Conservation (phyloP, 352 stramenopile species). For the Pythium sp. region DNA sequence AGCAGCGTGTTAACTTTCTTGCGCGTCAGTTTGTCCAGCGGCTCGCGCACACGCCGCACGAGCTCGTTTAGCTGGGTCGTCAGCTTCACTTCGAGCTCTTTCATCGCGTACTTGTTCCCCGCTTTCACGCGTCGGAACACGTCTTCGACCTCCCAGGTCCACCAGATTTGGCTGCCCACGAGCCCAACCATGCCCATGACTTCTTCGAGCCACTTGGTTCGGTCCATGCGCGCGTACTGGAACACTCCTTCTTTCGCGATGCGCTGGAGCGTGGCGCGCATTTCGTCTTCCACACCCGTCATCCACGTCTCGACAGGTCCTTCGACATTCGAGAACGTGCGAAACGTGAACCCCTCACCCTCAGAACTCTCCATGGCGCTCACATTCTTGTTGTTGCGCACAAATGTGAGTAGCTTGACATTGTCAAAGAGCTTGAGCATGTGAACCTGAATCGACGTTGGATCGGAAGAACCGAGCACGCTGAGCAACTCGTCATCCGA, state of each 20-base stretch:
- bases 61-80: slow-evolving; percentile 90
- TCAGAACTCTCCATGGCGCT: slow-evolving; percentile 90
- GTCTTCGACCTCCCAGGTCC: slow-evolving; percentile 94
- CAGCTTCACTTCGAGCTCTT: slow-evolving; percentile 88
- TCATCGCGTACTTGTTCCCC: slow-evolving; percentile 94
- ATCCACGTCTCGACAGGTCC: slow-evolving; percentile 93
- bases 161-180: slow-evolving; percentile 92
- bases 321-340: slow-evolving; percentile 77
- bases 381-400: slow-evolving; percentile 87
- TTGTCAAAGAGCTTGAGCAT: slow-evolving; percentile 97
- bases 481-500: slow-evolving; percentile 92
- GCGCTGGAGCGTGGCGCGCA: slow-evolving; percentile 78
- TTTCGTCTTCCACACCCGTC: slow-evolving; percentile 90
- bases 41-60: slow-evolving; percentile 88
- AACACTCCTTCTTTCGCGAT: slow-evolving; percentile 95
- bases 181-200: slow-evolving; percentile 92
- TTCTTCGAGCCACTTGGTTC: slow-evolving; percentile 86
- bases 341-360: slow-evolving; percentile 87
- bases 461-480: slow-evolving; percentile 90
- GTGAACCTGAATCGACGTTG: slow-evolving; percentile 91
- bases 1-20: slow-evolving; percentile 94
- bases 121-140: slow-evolving; percentile 87
- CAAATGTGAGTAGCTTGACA: slow-evolving; percentile 90
- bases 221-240: slow-evolving; percentile 85
- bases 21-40: slow-evolving; percentile 75